phyloP scores from a whole-genome alignment of 306 rosid species.

The Glycyrrhiza uralensis region DNA sequence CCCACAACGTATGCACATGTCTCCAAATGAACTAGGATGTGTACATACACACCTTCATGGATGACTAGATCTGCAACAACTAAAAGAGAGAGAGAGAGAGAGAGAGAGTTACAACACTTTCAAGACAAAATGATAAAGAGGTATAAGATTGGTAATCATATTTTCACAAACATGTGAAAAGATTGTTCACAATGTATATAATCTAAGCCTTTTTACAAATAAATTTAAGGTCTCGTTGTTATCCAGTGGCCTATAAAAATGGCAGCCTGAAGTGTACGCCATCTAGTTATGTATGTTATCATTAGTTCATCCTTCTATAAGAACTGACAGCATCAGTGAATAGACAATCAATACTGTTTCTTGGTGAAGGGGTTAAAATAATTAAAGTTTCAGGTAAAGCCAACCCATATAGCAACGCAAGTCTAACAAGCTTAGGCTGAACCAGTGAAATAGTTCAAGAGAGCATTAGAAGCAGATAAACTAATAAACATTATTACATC shows the following conservation, averaged over 20 bases:
- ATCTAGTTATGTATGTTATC: neutral
- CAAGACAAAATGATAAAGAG: neutral
- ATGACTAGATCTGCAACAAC: slow-evolving; percentile 48
- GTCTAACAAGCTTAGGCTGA: neutral
- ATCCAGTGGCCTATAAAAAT: neutral
- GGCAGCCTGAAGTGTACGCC: neutral
- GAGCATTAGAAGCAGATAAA: neutral
- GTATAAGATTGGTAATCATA: neutral
- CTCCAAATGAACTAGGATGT: slow-evolving; percentile 81
- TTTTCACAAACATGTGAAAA: slow-evolving; percentile 15
- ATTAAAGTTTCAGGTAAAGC: neutral
- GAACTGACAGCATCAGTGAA: neutral
- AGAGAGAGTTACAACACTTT: neutral
- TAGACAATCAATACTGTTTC: neutral
- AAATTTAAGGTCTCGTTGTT: neutral
- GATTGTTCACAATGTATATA: neutral
- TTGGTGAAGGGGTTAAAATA: neutral
- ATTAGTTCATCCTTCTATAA: neutral
- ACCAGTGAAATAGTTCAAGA: neutral
- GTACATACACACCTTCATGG: slow-evolving; percentile 39
- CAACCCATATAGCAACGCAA: neutral
- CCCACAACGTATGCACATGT: slow-evolving; percentile 75
- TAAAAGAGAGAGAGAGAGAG: neutral
- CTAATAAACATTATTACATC: neutral
- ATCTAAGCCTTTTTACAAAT: neutral